Conservation (phyloP, 2,329 filamentous ascomycete species). For the Calonectria pseudoturangicola region DNA sequence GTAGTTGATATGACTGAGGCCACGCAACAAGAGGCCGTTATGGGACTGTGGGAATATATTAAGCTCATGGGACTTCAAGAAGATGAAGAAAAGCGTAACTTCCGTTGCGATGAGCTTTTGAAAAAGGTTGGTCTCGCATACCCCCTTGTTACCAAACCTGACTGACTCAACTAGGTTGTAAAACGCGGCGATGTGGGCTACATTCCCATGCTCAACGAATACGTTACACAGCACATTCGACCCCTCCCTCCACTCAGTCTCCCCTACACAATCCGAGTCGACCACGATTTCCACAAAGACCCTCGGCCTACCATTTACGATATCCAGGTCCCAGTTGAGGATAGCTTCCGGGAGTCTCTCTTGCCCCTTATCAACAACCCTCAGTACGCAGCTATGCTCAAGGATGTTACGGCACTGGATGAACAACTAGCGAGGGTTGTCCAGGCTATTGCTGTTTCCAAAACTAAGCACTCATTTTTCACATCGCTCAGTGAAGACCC, state of each 20-base stretch:
- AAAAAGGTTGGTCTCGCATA: slow-evolving; percentile 76
- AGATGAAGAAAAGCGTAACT: slow-evolving; percentile 94
- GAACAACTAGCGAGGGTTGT: slow-evolving; percentile 90
- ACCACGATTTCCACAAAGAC: slow-evolving; percentile 85
- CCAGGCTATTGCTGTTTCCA: slow-evolving; percentile 88
- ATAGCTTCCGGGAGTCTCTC: slow-evolving; percentile 83
- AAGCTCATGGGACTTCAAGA: slow-evolving; percentile 90
- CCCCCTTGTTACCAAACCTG: neutral
- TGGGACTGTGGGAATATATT: slow-evolving; percentile 97
- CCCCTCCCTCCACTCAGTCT: slow-evolving; percentile 89
- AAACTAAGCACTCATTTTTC: slow-evolving; percentile 94
- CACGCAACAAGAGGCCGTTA: slow-evolving; percentile 89
- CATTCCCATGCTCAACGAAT: slow-evolving; percentile 90
- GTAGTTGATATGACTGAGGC: slow-evolving; percentile 91
- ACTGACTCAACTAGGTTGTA: slow-evolving; percentile 76
- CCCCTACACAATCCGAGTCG: slow-evolving; percentile 94
- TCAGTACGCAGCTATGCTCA: slow-evolving; percentile 81
- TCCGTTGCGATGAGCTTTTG: slow-evolving; percentile 90
- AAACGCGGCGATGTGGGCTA: slow-evolving; percentile 84
- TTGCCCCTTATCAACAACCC: slow-evolving; percentile 80
- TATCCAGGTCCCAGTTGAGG: slow-evolving; percentile 87
- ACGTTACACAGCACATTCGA: slow-evolving; percentile 85
- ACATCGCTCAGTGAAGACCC: slow-evolving; percentile 87
- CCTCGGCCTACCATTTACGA: slow-evolving; percentile 92
- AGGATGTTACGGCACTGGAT: slow-evolving; percentile 85